Evolutionary conservation across 129 eudicot genomes (phyloP).

Genomic region (Centella asiatica): DNA sequence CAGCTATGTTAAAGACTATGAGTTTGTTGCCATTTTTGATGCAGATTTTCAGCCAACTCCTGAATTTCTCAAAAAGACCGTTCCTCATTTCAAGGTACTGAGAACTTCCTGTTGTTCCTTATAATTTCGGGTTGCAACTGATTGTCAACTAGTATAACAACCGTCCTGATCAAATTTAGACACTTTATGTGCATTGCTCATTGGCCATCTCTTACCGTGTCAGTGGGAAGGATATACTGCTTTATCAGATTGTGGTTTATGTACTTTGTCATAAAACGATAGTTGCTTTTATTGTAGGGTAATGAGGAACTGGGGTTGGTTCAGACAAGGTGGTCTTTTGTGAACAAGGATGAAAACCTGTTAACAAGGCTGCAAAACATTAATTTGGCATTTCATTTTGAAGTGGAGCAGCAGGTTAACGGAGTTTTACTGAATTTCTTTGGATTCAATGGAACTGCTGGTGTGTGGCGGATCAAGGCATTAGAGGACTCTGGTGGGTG

Average conservation of each 20-base stretch:
- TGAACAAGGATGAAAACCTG: slow-evolving; percentile 82
- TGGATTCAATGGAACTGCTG: slow-evolving; percentile 95
- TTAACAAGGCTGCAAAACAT: slow-evolving; percentile 77
- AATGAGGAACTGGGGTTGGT: slow-evolving; percentile 81
- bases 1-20: slow-evolving; percentile 84
- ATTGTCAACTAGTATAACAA: not conserved
- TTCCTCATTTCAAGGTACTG: slow-evolving; percentile 84
- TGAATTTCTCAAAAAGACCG: slow-evolving; percentile 66
- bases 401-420: slow-evolving; percentile 95
- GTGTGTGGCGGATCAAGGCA: slow-evolving; percentile 94
- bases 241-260: no score
- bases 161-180: not conserved
- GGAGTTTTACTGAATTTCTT: slow-evolving; percentile 77
- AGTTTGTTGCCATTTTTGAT: slow-evolving; percentile 89
- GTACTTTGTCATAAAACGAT: not conserved
- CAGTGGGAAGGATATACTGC: no score
- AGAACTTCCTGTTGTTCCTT: not conserved
- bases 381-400: slow-evolving; percentile 87
- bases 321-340: slow-evolving; percentile 96
- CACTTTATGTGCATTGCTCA: not conserved
- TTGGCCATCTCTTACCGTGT: no score
- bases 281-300: slow-evolving; percentile 37
- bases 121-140: not conserved
- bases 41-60: slow-evolving; percentile 91
- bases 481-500: slow-evolving; percentile 94